These are phyloP conservation scores for Gloeopeniophorella convolvens DNA, from an alignment of 768 basidiomycete genomes.

Conservation along the genomic window DNA sequence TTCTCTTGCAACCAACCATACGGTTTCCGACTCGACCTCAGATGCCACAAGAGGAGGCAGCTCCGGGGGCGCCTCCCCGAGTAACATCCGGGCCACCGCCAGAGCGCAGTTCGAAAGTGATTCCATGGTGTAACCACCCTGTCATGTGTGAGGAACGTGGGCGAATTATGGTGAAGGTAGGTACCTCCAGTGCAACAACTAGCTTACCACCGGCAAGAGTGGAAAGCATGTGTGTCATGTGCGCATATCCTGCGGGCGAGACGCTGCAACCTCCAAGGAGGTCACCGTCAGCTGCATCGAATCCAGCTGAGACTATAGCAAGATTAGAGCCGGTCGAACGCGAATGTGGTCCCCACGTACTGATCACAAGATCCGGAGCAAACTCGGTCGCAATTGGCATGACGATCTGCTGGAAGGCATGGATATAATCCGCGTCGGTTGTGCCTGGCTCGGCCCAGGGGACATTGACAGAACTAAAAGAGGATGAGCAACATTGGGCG, in stretches of 20 bases:
- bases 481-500: conserved; percentile 6
- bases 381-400: conserved; percentile 99
- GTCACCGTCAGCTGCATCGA: conserved; percentile 94
- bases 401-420: conserved; percentile 91
- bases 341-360: conserved; percentile 40
- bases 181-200: conserved; percentile 90
- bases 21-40: conserved; percentile 80
- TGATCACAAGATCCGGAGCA: conserved; percentile 90
- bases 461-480: conserved; percentile 81
- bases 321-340: background rate
- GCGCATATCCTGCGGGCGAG: conserved; percentile 88
- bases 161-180: conserved; percentile 11
- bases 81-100: conserved; percentile 80
- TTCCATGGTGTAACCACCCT: conserved; percentile 95
- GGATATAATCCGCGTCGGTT: conserved; percentile 92
- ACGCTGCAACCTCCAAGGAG: conserved; percentile 88
- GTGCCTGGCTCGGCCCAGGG: conserved; percentile 89
- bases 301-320: conserved; percentile 86
- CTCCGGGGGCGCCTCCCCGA: conserved; percentile 80
- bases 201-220: conserved; percentile 83
- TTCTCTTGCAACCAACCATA: conserved; percentile 80
- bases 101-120: conserved; percentile 83
- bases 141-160: conserved; percentile 1
- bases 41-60: conserved; percentile 68
- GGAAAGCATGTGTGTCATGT: conserved; percentile 97